Evolutionary conservation across 2,329 filamentous ascomycete species (phyloP).

Genomic region (Paecilomyces dactylethromorphus): DNA sequence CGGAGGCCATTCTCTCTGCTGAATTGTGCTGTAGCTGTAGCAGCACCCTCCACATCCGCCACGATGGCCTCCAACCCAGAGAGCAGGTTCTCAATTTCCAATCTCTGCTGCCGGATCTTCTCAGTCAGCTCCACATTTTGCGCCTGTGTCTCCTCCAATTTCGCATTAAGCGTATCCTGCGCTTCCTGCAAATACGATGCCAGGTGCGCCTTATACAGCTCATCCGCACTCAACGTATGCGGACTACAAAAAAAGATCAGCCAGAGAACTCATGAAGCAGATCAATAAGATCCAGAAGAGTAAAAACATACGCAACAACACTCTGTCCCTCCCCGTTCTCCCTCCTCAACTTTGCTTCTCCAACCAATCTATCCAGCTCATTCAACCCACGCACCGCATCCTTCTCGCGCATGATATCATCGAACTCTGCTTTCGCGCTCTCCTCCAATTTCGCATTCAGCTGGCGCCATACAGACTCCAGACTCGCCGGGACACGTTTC

Average conservation of each 20-base stretch:
- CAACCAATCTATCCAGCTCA: constrained; percentile 53
- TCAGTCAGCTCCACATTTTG: constrained; percentile 49
- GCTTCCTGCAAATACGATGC: constrained; percentile 49
- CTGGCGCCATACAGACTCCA: constrained; percentile 53
- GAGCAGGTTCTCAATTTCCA: constrained; percentile 52
- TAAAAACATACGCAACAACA: constrained; percentile 41
- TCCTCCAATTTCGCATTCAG: constrained; percentile 54
- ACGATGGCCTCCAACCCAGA: constrained; percentile 50
- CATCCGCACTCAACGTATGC: constrained; percentile 51
- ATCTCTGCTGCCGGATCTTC: constrained; percentile 47
- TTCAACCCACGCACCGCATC: constrained; percentile 54
- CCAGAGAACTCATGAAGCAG: not conserved
- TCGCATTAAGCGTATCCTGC: constrained; percentile 42
- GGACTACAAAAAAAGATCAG: constrained; percentile 33
- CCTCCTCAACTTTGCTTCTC: constrained; percentile 51
- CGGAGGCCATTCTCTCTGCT: constrained; percentile 31
- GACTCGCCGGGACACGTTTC: constrained; percentile 47
- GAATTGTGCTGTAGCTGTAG: constrained; percentile 34
- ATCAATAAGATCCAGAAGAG: constrained; percentile 2
- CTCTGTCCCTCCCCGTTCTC: constrained; percentile 34
- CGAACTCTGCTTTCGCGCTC: constrained; percentile 53
- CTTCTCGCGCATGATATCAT: constrained; percentile 51
- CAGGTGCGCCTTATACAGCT: constrained; percentile 54
- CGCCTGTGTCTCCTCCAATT: constrained; percentile 43
- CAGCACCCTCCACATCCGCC: constrained; percentile 49